A percentile compares a stretch with the other conserved stretches of the same genome.
Evolutionary conservation across 2,329 filamentous ascomycete genomes (phyloP).

Genomic region (Dothistroma septosporum): DNA sequence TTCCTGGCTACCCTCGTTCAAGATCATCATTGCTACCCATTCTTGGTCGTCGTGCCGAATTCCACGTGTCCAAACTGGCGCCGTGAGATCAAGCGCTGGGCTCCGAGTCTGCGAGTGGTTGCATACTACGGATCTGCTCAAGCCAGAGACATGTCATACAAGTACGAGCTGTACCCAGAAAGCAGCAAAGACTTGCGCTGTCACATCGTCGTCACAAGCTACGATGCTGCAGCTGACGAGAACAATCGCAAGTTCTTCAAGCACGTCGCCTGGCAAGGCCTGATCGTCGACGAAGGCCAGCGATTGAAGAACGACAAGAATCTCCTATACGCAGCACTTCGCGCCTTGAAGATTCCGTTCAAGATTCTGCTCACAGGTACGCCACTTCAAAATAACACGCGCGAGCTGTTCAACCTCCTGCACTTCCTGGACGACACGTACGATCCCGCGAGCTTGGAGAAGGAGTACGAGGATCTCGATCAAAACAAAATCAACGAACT

Average conservation of each 20-base stretch:
- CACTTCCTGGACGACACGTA: constrained; percentile 79
- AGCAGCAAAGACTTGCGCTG: constrained; percentile 66
- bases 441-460: constrained; percentile 69
- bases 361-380: constrained; percentile 82
- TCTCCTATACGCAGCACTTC: constrained; percentile 71
- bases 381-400: constrained; percentile 89
- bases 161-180: constrained; percentile 79
- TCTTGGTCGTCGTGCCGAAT: constrained; percentile 89
- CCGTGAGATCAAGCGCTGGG: constrained; percentile 91
- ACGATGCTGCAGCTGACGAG: constrained; percentile 82
- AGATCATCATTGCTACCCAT: constrained; percentile 74
- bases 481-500: constrained; percentile 76
- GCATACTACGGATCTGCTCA: constrained; percentile 78
- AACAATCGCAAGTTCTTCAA: constrained; percentile 62
- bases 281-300: constrained; percentile 94
- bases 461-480: constrained; percentile 71
- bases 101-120: constrained; percentile 79
- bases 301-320: constrained; percentile 90
- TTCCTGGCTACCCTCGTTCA: constrained; percentile 67
- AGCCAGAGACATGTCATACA: constrained; percentile 69
- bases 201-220: constrained; percentile 92
- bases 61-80: constrained; percentile 97
- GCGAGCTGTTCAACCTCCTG: constrained; percentile 92
- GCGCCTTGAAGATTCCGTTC: constrained; percentile 71
- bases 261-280: constrained; percentile 73